Base-by-base conservation (phyloP, 768 basidiomycete genomes). In the Hortiboletus flavorubellus region DNA sequence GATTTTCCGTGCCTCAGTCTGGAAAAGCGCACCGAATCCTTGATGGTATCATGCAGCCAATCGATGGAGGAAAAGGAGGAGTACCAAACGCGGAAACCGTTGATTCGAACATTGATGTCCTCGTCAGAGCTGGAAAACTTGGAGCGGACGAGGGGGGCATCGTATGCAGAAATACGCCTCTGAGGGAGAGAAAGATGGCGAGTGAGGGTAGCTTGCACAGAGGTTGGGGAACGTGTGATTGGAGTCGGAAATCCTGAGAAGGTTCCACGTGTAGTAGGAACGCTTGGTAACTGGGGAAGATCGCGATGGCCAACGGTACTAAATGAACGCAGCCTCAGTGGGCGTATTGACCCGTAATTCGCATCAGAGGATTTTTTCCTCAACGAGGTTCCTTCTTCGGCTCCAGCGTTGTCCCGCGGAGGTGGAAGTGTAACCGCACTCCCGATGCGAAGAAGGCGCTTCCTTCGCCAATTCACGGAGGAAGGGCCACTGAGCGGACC, bases 41-140 rank as follows among this genome's bases (percentile, higher is more conserved):
- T 95, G 76, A 98, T 92, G 39, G 91, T 82, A 74, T 98, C 96
- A 64, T 98, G 96, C 51, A 98, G 76, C 96, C 95, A 98, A 71
- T 98, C 94, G 53, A 96, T 88, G 18, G 90, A 93, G 0, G 91
- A 86, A 74, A 86, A 96, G 3, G 89, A 91, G 11, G 88, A 85
- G 70, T 93, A 93, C 91, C 71, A 72, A 34, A 93, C 91, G 29
- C 92, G 87, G 53, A 92, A 85, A 35, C 94, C 94, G 61, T 96
- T 96, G 46, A 84, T 83, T 64, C 83, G 85, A 33, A 83, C 78
- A 53, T 84, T 86, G 16, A 78, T 68, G 43, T 80, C 83, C 16
- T 76, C 68, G 8, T 76, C 80, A 41, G 68, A 59, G 45, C 65
- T 69, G 26, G 69, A 69, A 59, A 50, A 64, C 47, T 38, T 65